These are phyloP conservation scores for Metschnikowia koreensis DNA, from an alignment of 805 yeast species.

Conservation along the genomic window DNA sequence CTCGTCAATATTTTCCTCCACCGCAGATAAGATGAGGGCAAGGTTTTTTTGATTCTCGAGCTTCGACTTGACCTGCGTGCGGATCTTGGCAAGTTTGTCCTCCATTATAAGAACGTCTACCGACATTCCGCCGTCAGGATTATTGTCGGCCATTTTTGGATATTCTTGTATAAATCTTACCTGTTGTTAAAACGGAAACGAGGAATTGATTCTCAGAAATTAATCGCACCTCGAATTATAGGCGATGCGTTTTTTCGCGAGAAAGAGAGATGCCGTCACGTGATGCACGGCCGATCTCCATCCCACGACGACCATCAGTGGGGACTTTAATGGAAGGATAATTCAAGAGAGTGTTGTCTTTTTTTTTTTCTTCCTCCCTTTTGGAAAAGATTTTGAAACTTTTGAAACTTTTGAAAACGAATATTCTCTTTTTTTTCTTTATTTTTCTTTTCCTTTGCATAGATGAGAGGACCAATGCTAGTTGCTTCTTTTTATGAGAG, in stretches of 20 bases:
- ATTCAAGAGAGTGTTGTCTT: too few species aligned
- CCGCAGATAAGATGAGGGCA: slow-evolving; percentile 80
- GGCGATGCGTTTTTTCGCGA: background rate
- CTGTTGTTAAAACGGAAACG: too few species aligned
- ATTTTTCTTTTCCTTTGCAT: too few species aligned
- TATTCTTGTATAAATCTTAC: background rate
- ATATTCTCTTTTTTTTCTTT: too few species aligned
- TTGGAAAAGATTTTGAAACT: too few species aligned
- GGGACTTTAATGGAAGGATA: too few species aligned
- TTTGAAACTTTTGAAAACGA: too few species aligned
- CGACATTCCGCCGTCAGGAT: slow-evolving; percentile 40
- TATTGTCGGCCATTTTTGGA: slow-evolving; percentile 26
- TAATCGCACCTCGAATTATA: background rate
- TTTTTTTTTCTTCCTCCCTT: too few species aligned
- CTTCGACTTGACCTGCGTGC: slow-evolving; percentile 74
- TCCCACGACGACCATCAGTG: too few species aligned
- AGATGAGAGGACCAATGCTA: too few species aligned
- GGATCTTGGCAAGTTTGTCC: slow-evolving; percentile 61
- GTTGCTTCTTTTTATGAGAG: too few species aligned
- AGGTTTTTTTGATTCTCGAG: slow-evolving; percentile 82
- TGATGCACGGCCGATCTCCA: slow-evolving; percentile 1
- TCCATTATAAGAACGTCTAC: slow-evolving; percentile 51
- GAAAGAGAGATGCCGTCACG: slow-evolving; percentile 11
- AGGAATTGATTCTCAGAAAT: too few species aligned
- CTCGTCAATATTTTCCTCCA: slow-evolving; percentile 81